Evolutionary conservation across 805 yeast species (phyloP).

Genomic region (Ogataea henricii): DNA sequence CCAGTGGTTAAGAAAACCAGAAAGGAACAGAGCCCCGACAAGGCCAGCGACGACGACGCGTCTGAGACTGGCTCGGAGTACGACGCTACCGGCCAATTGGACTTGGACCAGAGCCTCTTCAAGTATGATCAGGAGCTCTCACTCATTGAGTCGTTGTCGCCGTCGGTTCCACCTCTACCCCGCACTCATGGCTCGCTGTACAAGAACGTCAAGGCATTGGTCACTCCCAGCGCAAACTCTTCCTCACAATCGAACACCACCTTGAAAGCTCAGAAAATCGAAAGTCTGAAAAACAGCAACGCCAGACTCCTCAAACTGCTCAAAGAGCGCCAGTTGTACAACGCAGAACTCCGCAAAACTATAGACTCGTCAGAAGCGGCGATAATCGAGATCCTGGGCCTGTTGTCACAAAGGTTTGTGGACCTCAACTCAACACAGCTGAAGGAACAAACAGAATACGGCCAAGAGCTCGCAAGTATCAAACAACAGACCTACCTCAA

Average conservation of each 20-base stretch:
- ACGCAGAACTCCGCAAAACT: conserved; percentile 20
- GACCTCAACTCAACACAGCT: conserved; percentile 17
- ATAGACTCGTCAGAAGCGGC: conserved; percentile 21
- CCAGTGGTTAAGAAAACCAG: not conserved
- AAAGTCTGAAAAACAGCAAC: conserved; percentile 19
- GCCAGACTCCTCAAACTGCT: conserved; percentile 14
- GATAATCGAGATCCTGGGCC: conserved; percentile 17
- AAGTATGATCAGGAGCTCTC: conserved; percentile 11
- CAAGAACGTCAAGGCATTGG: conserved; percentile 7
- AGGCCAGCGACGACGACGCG: not conserved
- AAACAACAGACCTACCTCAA: conserved; percentile 21
- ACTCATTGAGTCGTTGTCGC: not conserved
- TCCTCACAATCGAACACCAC: not conserved
- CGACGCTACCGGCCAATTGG: not conserved
- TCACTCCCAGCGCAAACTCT: not conserved
- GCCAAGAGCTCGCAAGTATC: conserved; percentile 14
- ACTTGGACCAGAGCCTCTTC: conserved; percentile 12
- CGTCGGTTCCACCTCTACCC: not conserved
- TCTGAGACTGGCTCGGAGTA: not conserved
- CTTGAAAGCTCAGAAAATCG: conserved; percentile 6
- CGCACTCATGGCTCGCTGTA: conserved; percentile 1
- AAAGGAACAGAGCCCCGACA: not conserved
- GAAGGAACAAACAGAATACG: conserved; percentile 15
- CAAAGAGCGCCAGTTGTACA: conserved; percentile 20
- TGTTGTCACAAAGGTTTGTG: conserved; percentile 15